Evolutionary conservation across 2,329 filamentous ascomycete species (phyloP).

Genomic region (Lecanosticta acicola): DNA sequence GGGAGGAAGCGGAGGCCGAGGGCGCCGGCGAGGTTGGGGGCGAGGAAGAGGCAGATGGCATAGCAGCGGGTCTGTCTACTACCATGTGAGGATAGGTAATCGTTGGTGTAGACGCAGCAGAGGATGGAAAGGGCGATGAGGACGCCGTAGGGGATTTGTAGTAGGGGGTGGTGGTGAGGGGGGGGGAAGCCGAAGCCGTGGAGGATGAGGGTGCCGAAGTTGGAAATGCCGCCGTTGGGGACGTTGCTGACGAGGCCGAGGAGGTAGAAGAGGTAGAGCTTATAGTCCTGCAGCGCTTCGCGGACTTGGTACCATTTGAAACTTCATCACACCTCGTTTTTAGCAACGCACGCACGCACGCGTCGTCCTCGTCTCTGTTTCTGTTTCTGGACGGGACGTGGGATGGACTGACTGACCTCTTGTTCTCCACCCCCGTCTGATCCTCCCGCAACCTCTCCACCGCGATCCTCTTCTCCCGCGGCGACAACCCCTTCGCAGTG

Average conservation of each 20-base stretch:
- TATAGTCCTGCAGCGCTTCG: conserved; percentile 54
- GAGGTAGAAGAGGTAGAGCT: conserved; percentile 54
- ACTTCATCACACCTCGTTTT: conserved; percentile 6
- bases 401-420: conserved; percentile 22
- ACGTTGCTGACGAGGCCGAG: conserved; percentile 49
- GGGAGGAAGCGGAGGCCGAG: conserved; percentile 55
- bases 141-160: conserved; percentile 28
- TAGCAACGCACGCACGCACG: background rate
- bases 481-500: conserved; percentile 48
- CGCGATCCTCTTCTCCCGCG: conserved; percentile 50
- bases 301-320: conserved; percentile 50
- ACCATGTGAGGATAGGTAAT: conserved; percentile 30
- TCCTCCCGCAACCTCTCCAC: conserved; percentile 52
- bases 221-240: conserved; percentile 54
- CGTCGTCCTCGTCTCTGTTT: too few relatives aligned
- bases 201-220: conserved; percentile 53
- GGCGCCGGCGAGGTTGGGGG: conserved; percentile 55
- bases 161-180: background rate
- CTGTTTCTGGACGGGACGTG: too few relatives aligned
- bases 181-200: conserved; percentile 49
- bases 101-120: conserved; percentile 45
- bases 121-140: conserved; percentile 49
- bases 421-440: conserved; percentile 53
- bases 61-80: conserved; percentile 34
- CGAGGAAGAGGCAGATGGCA: conserved; percentile 52